These are phyloP conservation scores for Colletotrichum paranaense DNA, from an alignment of 2,329 filamentous ascomycete genomes.

Conservation along the genomic window DNA sequence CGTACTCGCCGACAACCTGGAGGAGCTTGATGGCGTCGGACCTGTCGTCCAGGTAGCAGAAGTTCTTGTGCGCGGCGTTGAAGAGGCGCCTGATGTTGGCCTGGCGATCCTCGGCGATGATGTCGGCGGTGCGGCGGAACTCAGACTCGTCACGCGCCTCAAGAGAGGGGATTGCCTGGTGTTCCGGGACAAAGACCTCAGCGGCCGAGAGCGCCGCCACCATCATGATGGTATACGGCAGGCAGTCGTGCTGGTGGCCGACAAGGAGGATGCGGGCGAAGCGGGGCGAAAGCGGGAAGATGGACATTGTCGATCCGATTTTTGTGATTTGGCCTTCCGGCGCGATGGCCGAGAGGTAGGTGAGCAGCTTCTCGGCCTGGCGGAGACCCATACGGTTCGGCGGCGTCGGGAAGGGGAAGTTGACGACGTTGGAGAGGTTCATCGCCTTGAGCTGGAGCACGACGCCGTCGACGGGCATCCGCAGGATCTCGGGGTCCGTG, in stretches of 20 bases:
- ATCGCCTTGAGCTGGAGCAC: slow-evolving; percentile 96
- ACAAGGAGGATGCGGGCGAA: slow-evolving; percentile 94
- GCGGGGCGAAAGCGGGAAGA: slow-evolving; percentile 90
- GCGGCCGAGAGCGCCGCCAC: slow-evolving; percentile 90
- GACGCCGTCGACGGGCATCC: slow-evolving; percentile 92
- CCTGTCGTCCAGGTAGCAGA: slow-evolving; percentile 83
- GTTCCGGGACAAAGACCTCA: slow-evolving; percentile 87
- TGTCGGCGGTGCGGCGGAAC: slow-evolving; percentile 73
- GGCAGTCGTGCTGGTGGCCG: slow-evolving; percentile 83
- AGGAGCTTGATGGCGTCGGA: slow-evolving; percentile 93
- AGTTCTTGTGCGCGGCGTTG: slow-evolving; percentile 80
- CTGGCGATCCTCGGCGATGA: slow-evolving; percentile 76
- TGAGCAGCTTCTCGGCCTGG: slow-evolving; percentile 87
- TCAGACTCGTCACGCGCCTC: slow-evolving; percentile 59
- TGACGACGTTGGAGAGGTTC: slow-evolving; percentile 88
- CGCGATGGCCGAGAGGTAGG: slow-evolving; percentile 85
- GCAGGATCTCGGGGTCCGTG: slow-evolving; percentile 86
- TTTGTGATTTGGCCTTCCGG: slow-evolving; percentile 79
- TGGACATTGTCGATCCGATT: slow-evolving; percentile 83
- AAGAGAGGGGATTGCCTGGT: slow-evolving; percentile 74
- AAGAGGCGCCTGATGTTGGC: slow-evolving; percentile 70
- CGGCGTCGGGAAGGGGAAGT: slow-evolving; percentile 95
- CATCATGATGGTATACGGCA: slow-evolving; percentile 87
- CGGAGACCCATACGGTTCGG: slow-evolving; percentile 81
- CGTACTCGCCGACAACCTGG: slow-evolving; percentile 88